These are phyloP conservation scores for Acanthamoeba castellanii DNA, from an alignment of 208 protist genomes.

Conservation along the genomic window DNA sequence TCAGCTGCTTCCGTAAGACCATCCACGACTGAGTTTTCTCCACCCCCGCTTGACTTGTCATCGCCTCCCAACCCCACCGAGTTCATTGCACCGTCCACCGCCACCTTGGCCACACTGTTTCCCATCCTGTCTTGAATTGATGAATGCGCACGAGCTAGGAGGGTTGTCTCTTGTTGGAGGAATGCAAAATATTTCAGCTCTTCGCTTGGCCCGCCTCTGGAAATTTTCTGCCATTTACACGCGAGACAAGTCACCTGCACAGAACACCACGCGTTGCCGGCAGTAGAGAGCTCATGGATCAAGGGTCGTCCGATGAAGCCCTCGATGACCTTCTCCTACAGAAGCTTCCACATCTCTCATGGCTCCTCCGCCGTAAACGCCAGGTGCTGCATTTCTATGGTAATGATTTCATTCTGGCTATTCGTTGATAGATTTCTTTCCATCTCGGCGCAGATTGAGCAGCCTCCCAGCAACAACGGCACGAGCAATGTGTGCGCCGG, in stretches of 20 bases:
- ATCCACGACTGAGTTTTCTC: conserved; percentile 11
- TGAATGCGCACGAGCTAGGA: not conserved
- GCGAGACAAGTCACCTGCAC: not conserved
- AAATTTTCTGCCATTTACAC: conserved; percentile 4
- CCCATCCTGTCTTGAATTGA: not conserved
- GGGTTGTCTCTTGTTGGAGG: not conserved
- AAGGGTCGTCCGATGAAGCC: not conserved
- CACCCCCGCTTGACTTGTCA: not conserved
- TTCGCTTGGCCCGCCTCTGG: not conserved
- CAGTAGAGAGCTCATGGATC: not conserved
- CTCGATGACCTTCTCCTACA: not conserved
- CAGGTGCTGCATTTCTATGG: not conserved
- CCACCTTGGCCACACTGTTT: not conserved
- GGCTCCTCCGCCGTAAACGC: not conserved
- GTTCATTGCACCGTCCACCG: not conserved
- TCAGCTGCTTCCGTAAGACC: conserved; percentile 5
- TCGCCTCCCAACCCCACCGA: not conserved
- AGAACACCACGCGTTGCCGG: not conserved
- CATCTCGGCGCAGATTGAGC: not conserved
- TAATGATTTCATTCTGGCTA: not conserved
- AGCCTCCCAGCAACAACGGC: not conserved
- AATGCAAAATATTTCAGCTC: no score
- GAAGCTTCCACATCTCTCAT: not conserved
- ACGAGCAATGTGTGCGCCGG: not conserved
- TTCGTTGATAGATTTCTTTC: not conserved